phyloP scores from a whole-genome alignment of 306 rosid genomes.

The Macrotyloma uniflorum region DNA sequence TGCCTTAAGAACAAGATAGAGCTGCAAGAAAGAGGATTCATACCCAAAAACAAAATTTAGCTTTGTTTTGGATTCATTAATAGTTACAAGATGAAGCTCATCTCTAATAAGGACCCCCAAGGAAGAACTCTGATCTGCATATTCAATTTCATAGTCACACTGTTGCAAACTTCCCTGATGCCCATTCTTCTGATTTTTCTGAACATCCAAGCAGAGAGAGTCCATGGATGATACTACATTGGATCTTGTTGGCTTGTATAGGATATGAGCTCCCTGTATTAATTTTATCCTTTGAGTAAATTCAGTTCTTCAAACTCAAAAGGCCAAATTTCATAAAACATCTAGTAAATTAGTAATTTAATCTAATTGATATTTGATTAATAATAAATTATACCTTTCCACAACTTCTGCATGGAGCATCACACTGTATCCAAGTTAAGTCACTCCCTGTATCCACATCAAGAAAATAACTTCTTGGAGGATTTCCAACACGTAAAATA shows the following conservation, averaged over 20 bases:
- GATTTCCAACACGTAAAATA: constrained; percentile 62
- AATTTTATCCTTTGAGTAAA: constrained; percentile 40
- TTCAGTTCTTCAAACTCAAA: constrained; percentile 25
- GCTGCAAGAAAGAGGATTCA: constrained; percentile 11
- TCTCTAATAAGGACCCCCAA: constrained; percentile 81
- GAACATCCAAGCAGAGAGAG: constrained; percentile 64
- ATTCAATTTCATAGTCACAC: constrained; percentile 85
- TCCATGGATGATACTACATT: constrained; percentile 53
- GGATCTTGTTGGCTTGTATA: constrained; percentile 68
- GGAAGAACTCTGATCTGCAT: constrained; percentile 84
- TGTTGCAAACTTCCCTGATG: constrained; percentile 56
- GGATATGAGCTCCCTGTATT: constrained; percentile 72
- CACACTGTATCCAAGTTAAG: constrained; percentile 87
- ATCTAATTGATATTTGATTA: not conserved
- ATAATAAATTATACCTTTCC: constrained; percentile 58
- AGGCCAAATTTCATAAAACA: constrained; percentile 27
- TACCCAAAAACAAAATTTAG: constrained; percentile 74
- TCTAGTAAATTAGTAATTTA: not conserved
- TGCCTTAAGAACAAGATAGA: not conserved
- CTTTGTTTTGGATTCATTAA: constrained; percentile 67
- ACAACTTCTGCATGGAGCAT: constrained; percentile 86
- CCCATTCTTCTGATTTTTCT: constrained; percentile 50
- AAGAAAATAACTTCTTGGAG: constrained; percentile 74
- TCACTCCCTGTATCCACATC: constrained; percentile 92
- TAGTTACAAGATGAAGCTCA: constrained; percentile 52